Base-by-base conservation (phyloP, 352 stramenopile genomes). In the Globisporangium paroecandrum region DNA sequence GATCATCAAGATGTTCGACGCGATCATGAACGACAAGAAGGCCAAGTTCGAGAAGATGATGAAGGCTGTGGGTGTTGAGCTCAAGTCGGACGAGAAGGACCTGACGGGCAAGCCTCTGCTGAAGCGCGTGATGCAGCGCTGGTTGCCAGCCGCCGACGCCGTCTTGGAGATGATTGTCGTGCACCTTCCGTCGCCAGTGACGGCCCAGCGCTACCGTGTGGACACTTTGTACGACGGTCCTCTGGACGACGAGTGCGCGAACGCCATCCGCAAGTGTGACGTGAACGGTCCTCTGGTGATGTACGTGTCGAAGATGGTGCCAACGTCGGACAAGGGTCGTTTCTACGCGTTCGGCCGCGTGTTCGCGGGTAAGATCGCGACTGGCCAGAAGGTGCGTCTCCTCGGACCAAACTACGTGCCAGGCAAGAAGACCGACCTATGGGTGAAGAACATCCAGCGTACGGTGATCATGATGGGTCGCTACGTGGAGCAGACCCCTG, bases 281-380 rank as follows among this genome's bases (percentile, higher is more conserved):
- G 98, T 98, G 65, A 97, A 97, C 75, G 96, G 96, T 69, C 96
- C 97, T 61, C 83, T 99, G 24, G 98, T 98, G 79, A 99, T 99
- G 98, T 99, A 99, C 92, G 95, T 99, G 72, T 99, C 97, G 22
- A 99, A 99, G 93, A 99, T 99, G 98, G 97, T 99, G 70, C 98
- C 98, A 70, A 99, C 97, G 60, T 98, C 99, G 83, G 98, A 99
- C 84, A 90, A 91, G 82, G 97, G 97, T 66, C 94, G 97, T 78
- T 99, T 99, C 94, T 99, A 99, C 80, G 98, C 96, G 59, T 99
- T 99, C 79, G 98, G 98, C 72, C 97, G 98, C 91, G 98, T 99
- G 68, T 99, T 99, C 72, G 97, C 98, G 59, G 98, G 98, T 80
- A 99, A 96, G 77, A 98, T 99, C 73, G 90, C 95, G 63, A 99